phyloP scores from a whole-genome alignment of 176 grass and related monocot genomes.

The Chrysopogon serrulatus region DNA sequence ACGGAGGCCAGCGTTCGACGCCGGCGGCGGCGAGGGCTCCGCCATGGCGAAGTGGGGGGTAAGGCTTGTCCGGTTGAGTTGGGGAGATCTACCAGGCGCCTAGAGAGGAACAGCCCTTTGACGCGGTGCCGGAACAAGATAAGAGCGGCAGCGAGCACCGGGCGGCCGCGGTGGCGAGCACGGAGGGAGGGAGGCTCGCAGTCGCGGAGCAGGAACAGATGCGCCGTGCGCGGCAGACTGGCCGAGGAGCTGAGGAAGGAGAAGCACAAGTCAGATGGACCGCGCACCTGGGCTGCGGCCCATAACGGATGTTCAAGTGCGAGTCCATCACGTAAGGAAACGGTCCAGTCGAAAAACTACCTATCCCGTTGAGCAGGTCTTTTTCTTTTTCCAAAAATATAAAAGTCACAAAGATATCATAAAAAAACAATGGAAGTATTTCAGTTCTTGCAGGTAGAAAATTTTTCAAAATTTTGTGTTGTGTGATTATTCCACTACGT shows the following conservation, averaged over 20 bases:
- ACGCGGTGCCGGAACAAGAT: neutral
- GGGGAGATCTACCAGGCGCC: neutral
- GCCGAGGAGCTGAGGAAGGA: neutral
- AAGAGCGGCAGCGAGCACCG: neutral
- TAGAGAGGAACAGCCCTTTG: neutral
- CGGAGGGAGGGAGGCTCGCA: neutral
- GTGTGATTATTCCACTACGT: too few species aligned
- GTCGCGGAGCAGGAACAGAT: neutral
- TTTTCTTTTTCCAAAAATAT: too few species aligned
- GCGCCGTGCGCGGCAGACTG: neutral
- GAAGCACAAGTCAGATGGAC: neutral
- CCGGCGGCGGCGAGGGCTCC: conserved; percentile 42
- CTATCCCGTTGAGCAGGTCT: too few species aligned
- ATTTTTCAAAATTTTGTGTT: too few species aligned
- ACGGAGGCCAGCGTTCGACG: conserved; percentile 44
- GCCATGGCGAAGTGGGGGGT: conserved; percentile 12
- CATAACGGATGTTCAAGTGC: neutral
- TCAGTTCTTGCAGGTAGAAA: too few species aligned
- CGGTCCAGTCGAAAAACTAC: neutral
- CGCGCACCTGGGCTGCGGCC: neutral
- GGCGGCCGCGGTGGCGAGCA: neutral
- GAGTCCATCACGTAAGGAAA: neutral
- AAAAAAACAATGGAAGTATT: too few species aligned
- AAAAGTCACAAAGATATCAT: too few species aligned
- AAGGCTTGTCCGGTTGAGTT: neutral